A percentile compares a stretch with the other conserved stretches of the same genome.
These are phyloP conservation scores for Penicillium decumbens DNA, from an alignment of 2,329 filamentous ascomycete species.

Conservation along the genomic window DNA sequence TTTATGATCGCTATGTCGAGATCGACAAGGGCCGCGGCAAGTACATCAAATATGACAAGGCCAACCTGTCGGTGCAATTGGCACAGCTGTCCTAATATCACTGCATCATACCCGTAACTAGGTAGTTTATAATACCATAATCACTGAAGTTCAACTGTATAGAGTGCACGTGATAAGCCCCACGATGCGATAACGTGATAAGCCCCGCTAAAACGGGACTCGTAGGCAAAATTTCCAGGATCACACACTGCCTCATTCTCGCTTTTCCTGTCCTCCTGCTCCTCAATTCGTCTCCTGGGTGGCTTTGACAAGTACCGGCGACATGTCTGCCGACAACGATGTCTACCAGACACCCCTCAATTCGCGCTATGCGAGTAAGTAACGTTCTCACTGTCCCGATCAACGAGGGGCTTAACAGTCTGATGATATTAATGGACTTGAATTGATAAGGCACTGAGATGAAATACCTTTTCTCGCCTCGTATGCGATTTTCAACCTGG, in stretches of 20 bases:
- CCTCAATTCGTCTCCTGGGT: constrained; percentile 25
- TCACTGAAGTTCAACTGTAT: background rate
- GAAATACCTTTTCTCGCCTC: constrained; percentile 72
- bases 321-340: constrained; percentile 46
- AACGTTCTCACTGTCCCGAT: constrained; percentile 3
- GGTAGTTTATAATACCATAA: constrained; percentile 7
- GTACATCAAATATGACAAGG: constrained; percentile 96
- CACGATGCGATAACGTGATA: constrained; percentile 36
- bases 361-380: constrained; percentile 64
- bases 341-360: constrained; percentile 65
- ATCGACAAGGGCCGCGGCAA: constrained; percentile 97
- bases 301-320: constrained; percentile 16
- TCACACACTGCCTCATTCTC: constrained; percentile 20
- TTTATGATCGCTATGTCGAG: constrained; percentile 97
- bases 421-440: constrained; percentile 13
- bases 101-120: background rate
- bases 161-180: constrained; percentile 10
- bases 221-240: constrained; percentile 31
- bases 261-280: constrained; percentile 12
- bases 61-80: constrained; percentile 62
- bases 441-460: constrained; percentile 55
- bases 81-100: constrained; percentile 29
- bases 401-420: constrained; percentile 10
- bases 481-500: constrained; percentile 72
- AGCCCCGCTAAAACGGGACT: constrained; percentile 29